Evolutionary conservation across 1,284 basidiomycete species (phyloP), one percentile per base, ranked within the genome.

Genomic region (Sporisorium graminicola): DNA sequence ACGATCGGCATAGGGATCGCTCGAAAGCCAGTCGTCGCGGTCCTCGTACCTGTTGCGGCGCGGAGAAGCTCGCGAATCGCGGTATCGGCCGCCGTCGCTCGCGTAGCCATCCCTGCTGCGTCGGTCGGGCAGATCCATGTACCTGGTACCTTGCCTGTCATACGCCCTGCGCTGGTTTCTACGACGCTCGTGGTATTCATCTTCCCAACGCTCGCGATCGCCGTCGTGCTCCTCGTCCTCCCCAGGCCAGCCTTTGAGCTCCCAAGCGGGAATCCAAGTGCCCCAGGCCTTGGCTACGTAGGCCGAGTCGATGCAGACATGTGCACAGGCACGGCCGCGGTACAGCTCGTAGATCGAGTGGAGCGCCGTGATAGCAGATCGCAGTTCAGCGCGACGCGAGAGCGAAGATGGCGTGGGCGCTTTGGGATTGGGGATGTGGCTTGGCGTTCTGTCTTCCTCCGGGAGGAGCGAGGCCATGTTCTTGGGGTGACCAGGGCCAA

Each of bases 261-360:
- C 81, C 81, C 81, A 82, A 13, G 72, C 59, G 3, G 81, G 81
- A 29, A 82, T 82, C 81, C 81, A 82, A 9, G 73, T 70, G 13
- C 78, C 79, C 81, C 81, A 82, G 2, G 81, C 81, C 58, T 82
- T 82, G 63, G 81, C 81, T 16, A 81, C 78, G 65, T 82, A 82
- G 2, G 79, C 74, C 27, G 73, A 77, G 60, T 80, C 79, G 46
- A 82, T 79, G 67, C 81, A 82, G 27, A 82, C 62, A 57, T 82
- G 81, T 3, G 75, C 76, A 51, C 81, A 82, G 3, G 75, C 74
- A 20, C 62, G 65, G 27, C 65, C 75, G 31, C 57, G 70, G 75
- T 72, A 71, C 20, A 79, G 68, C 47, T 74, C 68, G 49, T 77
- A 74, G 56, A 77, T 65, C 29, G 65, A 60, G 47, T 78, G 71